phyloP scores from a whole-genome alignment of 371 early-diverging fungal genomes.

The Mortierella sp. region DNA sequence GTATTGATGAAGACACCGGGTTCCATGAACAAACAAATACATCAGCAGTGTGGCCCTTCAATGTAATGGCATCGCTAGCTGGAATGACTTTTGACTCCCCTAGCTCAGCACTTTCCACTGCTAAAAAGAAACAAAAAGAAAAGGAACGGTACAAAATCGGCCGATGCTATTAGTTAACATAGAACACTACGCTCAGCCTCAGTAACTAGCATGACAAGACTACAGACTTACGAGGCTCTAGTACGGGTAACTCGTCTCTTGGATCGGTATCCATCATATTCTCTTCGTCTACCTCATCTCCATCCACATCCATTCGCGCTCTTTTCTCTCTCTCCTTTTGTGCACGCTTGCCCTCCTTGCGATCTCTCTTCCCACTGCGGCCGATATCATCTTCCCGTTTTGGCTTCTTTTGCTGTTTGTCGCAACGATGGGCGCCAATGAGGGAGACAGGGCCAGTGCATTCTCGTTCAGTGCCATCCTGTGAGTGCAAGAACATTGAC shows the following conservation, averaged over 20 bases:
- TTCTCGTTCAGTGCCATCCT: slow-evolving; percentile 83
- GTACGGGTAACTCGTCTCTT: slow-evolving; percentile 41
- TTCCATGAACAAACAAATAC: slow-evolving; percentile 91
- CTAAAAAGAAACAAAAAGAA: slow-evolving; percentile 1
- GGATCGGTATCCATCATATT: slow-evolving; percentile 42
- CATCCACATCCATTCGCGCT: slow-evolving; percentile 40
- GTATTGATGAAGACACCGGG: slow-evolving; percentile 66
- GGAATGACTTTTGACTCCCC: slow-evolving; percentile 39
- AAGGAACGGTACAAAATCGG: neutral
- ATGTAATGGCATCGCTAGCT: slow-evolving; percentile 54
- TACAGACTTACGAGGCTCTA: slow-evolving; percentile 41
- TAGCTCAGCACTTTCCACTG: slow-evolving; percentile 17
- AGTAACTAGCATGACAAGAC: too few relatives aligned
- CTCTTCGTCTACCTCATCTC: slow-evolving; percentile 30
- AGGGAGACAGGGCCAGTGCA: slow-evolving; percentile 82
- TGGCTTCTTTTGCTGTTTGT: slow-evolving; percentile 57
- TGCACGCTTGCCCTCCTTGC: slow-evolving; percentile 57
- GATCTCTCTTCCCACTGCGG: slow-evolving; percentile 15
- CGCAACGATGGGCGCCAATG: slow-evolving; percentile 76
- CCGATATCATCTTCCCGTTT: slow-evolving; percentile 43
- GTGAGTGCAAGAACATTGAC: neutral
- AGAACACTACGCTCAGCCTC: neutral
- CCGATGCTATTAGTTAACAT: neutral
- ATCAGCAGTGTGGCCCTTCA: slow-evolving; percentile 78
- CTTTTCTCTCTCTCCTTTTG: slow-evolving; percentile 66